Evolutionary conservation across 2,329 filamentous ascomycete genomes (phyloP).

Genomic region (Escovopsis sp.): DNA sequence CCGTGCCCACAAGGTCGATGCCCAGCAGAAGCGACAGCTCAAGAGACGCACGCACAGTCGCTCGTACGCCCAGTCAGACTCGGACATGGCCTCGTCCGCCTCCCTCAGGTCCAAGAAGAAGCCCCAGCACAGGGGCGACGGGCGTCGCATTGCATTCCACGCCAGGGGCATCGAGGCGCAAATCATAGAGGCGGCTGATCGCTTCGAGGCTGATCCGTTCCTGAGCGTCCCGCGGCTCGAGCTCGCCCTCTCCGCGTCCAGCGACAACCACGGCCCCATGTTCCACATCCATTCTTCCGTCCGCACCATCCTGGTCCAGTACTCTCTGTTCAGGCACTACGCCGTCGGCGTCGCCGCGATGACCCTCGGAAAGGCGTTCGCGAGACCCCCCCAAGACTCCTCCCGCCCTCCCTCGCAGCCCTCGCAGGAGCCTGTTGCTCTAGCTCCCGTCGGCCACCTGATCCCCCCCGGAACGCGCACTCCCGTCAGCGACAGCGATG

Average conservation of each 20-base stretch:
- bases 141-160: constrained; percentile 67
- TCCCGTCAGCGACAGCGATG: constrained; percentile 13
- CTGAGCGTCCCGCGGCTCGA: constrained; percentile 77
- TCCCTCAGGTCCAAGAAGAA: constrained; percentile 34
- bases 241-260: constrained; percentile 68
- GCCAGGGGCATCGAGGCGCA: constrained; percentile 76
- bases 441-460: constrained; percentile 19
- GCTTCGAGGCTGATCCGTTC: constrained; percentile 74
- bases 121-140: constrained; percentile 50
- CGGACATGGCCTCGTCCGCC: constrained; percentile 34
- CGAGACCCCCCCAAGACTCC: constrained; percentile 33
- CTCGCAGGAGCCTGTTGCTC: constrained; percentile 9
- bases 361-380: constrained; percentile 58
- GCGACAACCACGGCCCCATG: constrained; percentile 73
- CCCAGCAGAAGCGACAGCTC: constrained; percentile 38
- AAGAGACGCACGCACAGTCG: constrained; percentile 64
- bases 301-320: constrained; percentile 66
- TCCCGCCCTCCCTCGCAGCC: constrained; percentile 11
- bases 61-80: constrained; percentile 52
- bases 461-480: constrained; percentile 21
- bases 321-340: constrained; percentile 90
- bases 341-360: constrained; percentile 68
- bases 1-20: constrained; percentile 62
- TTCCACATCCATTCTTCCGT: constrained; percentile 77
- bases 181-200: constrained; percentile 75